Evolutionary conservation across 2,329 filamentous ascomycete species (phyloP).

Genomic region (Colletotrichum echinochloae): DNA sequence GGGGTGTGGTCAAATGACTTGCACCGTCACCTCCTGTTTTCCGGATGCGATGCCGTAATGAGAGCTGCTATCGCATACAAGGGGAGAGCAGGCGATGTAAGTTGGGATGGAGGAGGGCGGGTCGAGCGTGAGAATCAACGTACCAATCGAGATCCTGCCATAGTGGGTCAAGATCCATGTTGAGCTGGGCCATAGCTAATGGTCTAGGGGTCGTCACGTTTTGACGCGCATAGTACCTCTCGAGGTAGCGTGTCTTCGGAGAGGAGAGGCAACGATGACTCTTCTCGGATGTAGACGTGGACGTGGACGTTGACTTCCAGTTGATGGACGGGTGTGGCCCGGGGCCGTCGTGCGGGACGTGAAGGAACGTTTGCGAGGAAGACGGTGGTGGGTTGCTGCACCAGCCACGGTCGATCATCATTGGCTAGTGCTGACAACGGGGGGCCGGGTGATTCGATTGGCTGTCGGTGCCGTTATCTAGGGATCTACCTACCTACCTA

Average conservation of each 20-base stretch:
- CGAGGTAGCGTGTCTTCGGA: slow-evolving; percentile 41
- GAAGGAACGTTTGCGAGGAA: slow-evolving; percentile 3
- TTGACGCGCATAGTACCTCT: slow-evolving; percentile 43
- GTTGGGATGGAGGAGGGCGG: slow-evolving; percentile 19
- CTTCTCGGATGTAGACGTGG: slow-evolving; percentile 36
- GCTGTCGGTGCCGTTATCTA: slow-evolving; percentile 10
- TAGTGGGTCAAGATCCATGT: slow-evolving; percentile 68
- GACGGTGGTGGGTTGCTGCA: slow-evolving; percentile 31
- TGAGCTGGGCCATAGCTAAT: slow-evolving; percentile 49
- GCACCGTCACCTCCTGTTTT: not conserved
- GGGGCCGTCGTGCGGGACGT: slow-evolving; percentile 30
- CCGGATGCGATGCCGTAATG: slow-evolving; percentile 1
- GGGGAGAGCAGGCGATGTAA: not conserved
- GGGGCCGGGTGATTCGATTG: slow-evolving; percentile 24
- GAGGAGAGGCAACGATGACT: slow-evolving; percentile 40
- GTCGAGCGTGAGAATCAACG: slow-evolving; percentile 48
- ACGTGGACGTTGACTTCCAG: slow-evolving; percentile 25
- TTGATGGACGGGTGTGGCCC: slow-evolving; percentile 23
- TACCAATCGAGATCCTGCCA: slow-evolving; percentile 85
- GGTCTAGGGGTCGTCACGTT: slow-evolving; percentile 46
- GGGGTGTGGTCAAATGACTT: not conserved
- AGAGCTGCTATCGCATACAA: slow-evolving; percentile 3
- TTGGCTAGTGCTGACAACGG: slow-evolving; percentile 13
- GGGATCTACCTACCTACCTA: too few species aligned
- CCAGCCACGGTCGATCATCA: slow-evolving; percentile 14